A percentile compares a stretch with the other conserved stretches of the same genome.
phyloP scores from a whole-genome alignment of 2,329 filamentous ascomycete species.

The Pestalotiopsis sp. region DNA sequence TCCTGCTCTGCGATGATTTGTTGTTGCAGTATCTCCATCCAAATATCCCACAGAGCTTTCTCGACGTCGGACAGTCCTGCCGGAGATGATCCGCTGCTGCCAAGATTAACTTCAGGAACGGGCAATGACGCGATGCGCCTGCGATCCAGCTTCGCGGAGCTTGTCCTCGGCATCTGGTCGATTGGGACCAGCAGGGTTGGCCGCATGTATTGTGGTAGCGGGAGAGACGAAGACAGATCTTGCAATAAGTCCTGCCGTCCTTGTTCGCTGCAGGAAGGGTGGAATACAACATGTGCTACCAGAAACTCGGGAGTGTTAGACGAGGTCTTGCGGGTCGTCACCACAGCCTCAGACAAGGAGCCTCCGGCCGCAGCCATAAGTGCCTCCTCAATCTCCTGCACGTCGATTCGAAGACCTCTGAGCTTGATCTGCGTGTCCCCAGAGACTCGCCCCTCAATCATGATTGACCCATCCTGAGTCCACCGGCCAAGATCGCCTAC shows the following conservation, averaged over 20 bases:
- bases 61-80: not conserved
- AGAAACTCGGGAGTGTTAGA: not conserved
- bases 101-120: not conserved
- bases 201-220: not conserved
- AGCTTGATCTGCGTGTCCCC: constrained; percentile 4
- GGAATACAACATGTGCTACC: constrained; percentile 1
- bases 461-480: not conserved
- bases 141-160: not conserved
- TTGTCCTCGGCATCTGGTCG: not conserved
- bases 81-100: no score
- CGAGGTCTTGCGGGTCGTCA: not conserved
- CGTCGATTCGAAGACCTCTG: not conserved
- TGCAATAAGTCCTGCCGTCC: not conserved
- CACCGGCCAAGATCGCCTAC: not conserved
- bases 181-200: not conserved
- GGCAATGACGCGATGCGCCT: not conserved
- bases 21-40: not conserved
- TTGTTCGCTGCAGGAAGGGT: no score
- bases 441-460: not conserved
- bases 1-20: no score
- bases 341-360: not conserved
- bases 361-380: not conserved
- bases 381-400: not conserved
- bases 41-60: not conserved
- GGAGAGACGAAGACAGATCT: not conserved